Evolutionary conservation across 192 early-diverging fungal genomes (phyloP), one percentile per base, ranked within the genome.

Genomic region (Phlyctochytrium bullatum): DNA sequence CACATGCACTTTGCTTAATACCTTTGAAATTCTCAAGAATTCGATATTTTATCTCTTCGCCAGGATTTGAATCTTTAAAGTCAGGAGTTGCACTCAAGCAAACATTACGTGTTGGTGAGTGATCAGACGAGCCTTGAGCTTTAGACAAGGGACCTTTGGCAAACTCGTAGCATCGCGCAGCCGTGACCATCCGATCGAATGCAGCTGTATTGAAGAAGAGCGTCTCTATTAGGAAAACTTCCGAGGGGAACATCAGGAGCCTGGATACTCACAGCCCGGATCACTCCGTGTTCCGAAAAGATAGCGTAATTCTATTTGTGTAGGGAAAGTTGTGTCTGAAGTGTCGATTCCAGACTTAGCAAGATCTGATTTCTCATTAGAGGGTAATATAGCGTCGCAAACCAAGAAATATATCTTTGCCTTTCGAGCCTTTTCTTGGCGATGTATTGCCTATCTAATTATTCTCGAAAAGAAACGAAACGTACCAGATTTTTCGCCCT

Each of bases 1-100:
- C 32, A 33, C 1, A 16, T 53, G 10, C 2, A 62, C 17, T n/a
- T 52, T 29, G 14, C 4, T 52, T 23, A 31, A 47, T 65, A 74
- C 73, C 73, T n/a, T 76, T 68, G 54, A 76, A 76, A 30, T 71
- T 76, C 62, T 76, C 75, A 10, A 76, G 65, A 32, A 76, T 72
- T 3, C 75, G 65, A 54, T 73, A 73, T 34, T 67, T 61, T 52
- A 73, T 68, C 62, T 69, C 75, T 32, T 76, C 75, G 35, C 40
- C 68, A 24, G 73, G 65, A 31, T 53, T 60, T 2, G 51, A 60
- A 16, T 64, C 66, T 73, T 23, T 33, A 27, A 36, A 14, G 34
- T 27, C 24, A 34, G 51, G 1, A 29, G 54, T 30, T 36, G 33
- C 1, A 58, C 20, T 57, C 32, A 25, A 67, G 62, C 20, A 35